These are phyloP conservation scores for Lyophyllum atratum DNA, from an alignment of 768 basidiomycete species.

Conservation along the genomic window DNA sequence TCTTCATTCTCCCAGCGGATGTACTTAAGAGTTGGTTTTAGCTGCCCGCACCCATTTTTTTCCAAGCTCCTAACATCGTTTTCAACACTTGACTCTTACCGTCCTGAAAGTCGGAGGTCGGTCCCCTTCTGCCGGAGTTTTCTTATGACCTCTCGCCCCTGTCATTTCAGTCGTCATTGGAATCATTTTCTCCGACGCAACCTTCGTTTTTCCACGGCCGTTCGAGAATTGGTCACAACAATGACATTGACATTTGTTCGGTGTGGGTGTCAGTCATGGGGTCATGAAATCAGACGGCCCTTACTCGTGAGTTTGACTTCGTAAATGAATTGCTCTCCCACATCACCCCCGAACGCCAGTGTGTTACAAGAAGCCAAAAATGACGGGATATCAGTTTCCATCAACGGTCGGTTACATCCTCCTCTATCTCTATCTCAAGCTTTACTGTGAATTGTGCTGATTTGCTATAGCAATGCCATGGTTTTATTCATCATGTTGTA, in stretches of 20 bases:
- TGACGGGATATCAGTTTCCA: background rate
- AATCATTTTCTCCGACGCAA: background rate
- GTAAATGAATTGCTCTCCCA: background rate
- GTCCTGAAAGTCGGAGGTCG: background rate
- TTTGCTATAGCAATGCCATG: conserved; percentile 2
- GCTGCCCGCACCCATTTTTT: too few relatives aligned
- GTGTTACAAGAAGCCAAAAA: background rate
- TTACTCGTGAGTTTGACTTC: background rate
- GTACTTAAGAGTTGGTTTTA: background rate
- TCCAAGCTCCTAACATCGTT: background rate
- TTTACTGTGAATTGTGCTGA: background rate
- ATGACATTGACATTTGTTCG: background rate
- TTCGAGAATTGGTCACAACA: background rate
- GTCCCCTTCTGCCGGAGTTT: background rate
- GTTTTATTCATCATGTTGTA: background rate
- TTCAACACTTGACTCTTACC: background rate
- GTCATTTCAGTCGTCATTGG: background rate
- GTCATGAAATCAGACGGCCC: background rate
- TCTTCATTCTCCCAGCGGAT: background rate
- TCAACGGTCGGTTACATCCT: background rate
- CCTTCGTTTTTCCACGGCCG: background rate
- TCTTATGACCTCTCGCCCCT: background rate
- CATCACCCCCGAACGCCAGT: conserved; percentile 1
- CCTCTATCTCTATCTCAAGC: background rate
- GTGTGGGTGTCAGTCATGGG: background rate